Evolutionary conservation across 1,139 yeast genomes (phyloP).

Genomic region (Hemisphaericaspora xylanilytica): DNA sequence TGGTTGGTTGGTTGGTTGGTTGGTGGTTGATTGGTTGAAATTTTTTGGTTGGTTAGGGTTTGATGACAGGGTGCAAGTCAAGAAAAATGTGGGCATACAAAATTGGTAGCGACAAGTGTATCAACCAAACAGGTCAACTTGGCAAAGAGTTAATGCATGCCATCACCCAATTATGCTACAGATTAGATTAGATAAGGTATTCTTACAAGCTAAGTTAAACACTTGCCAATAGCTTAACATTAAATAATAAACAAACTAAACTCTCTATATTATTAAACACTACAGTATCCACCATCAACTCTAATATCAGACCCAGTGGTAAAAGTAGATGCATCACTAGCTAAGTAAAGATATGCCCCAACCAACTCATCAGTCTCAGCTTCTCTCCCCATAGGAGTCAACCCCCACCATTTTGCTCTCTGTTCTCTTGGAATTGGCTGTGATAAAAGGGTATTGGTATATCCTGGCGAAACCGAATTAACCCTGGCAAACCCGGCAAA

Average conservation of each 20-base stretch:
- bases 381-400: constrained; percentile 43
- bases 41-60: no score
- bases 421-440: constrained; percentile 41
- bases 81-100: no score
- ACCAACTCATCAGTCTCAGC: constrained; percentile 40
- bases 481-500: constrained; percentile 56
- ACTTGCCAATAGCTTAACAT: no score
- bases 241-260: no score
- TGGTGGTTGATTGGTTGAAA: background rate
- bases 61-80: no score
- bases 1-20: background rate
- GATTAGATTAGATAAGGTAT: no score
- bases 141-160: no score
- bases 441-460: constrained; percentile 53
- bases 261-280: constrained; percentile 16
- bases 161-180: no score
- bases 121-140: no score
- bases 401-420: constrained; percentile 35
- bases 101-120: no score
- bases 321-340: constrained; percentile 40
- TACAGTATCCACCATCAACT: constrained; percentile 48
- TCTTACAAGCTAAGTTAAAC: no score
- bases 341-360: constrained; percentile 44
- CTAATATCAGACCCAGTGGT: constrained; percentile 47
- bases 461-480: constrained; percentile 57